Conservation (phyloP, 2,329 filamentous ascomycete species). For the Blumeria hordei region DNA sequence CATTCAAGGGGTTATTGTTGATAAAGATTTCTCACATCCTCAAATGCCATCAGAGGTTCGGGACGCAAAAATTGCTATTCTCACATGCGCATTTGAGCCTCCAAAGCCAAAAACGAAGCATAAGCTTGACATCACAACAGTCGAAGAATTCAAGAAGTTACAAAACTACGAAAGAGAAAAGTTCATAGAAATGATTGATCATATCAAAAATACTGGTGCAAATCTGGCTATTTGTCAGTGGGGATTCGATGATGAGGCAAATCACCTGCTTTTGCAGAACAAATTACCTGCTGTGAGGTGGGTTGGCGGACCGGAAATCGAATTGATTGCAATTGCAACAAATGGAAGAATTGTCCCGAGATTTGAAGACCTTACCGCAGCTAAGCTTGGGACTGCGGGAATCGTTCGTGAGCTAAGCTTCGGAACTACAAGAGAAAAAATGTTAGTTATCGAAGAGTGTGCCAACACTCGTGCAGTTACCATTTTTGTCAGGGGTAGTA, state of each 20-base stretch:
- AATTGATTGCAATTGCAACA: conserved; percentile 93
- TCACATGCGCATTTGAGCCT: conserved; percentile 94
- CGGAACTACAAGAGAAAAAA: conserved; percentile 94
- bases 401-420: conserved; percentile 88
- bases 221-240: conserved; percentile 98
- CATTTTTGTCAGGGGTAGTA: conserved; percentile 86
- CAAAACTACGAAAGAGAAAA: conserved; percentile 91
- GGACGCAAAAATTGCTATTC: conserved; percentile 90
- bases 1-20: conserved; percentile 92
- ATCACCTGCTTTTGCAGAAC: conserved; percentile 91
- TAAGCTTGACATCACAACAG: conserved; percentile 88
- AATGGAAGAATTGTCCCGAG: conserved; percentile 93
- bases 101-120: conserved; percentile 99
- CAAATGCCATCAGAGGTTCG: conserved; percentile 93
- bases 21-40: conserved; percentile 98
- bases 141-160: conserved; percentile 95
- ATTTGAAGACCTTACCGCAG: conserved; percentile 77
- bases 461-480: conserved; percentile 94
- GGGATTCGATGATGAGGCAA: conserved; percentile 98
- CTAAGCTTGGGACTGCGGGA: conserved; percentile 79
- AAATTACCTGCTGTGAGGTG: conserved; percentile 85
- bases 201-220: conserved; percentile 91
- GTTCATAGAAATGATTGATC: conserved; percentile 94
- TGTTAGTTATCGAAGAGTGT: conserved; percentile 98
- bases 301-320: conserved; percentile 95